Base-by-base conservation (phyloP, 2,329 filamentous ascomycete genomes). In the Cladophialophora immunda region DNA sequence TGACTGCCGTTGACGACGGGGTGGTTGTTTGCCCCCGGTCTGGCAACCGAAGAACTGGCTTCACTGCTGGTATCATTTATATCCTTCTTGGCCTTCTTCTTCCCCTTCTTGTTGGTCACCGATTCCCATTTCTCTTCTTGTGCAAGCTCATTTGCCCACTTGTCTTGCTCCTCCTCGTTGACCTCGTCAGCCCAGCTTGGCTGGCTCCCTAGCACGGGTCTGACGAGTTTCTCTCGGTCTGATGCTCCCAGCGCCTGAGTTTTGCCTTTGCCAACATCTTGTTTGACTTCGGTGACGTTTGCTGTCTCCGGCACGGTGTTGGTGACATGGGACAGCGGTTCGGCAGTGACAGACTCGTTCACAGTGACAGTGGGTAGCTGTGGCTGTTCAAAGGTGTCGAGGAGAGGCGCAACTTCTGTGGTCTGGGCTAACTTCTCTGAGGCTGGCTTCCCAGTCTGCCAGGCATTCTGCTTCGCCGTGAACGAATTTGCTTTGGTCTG, bases 401-500 rank as follows among this genome's bases (percentile, higher is more conserved):
- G 72, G 17, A 82, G 73, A 45, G 69, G 70, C 13, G 76, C 73
- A 25, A 73, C 69, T 58, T 75, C 71, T 57, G 8, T 64, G 29
- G 52, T 58, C 36, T 34, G 38, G 58, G 41, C 52, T 30, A 53
- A 32, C 22, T 59, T 71, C 63, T 64, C 73, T 73, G 66, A 73
- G 72, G 55, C 70, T 67, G 61, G 65, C 70, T 73, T 72, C 45
- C 71, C 56, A 73, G 71, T 68, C 76, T 69, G 79, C 87, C 87
- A 90, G 29, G 83, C 83, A 76, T 85, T 89, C 55, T 78, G 78
- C n/a, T 83, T 82, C 19, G 82, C 77, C 65, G 82, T 79, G 27
- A 83, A 78, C 54, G 80, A 77, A 54, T 81, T 79, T 36, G 86
- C 78, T 69, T 94, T 93, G 73, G 95, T 94, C 84, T 92, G 93